Conservation (phyloP, 75 land plant genomes). For the Selaginella moellendorffii region DNA sequence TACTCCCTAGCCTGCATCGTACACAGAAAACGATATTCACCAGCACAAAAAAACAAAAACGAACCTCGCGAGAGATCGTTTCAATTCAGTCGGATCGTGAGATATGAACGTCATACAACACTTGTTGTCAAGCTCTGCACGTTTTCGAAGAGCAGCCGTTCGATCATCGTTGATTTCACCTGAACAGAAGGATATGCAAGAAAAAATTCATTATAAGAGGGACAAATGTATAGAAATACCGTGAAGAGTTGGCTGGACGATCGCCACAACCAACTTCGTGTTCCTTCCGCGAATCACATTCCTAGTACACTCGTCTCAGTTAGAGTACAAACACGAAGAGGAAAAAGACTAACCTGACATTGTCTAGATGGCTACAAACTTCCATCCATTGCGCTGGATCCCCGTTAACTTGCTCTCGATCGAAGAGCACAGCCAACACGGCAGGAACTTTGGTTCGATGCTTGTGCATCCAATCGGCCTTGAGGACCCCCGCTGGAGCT, state of each 20-base stretch:
- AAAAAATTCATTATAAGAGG: background rate
- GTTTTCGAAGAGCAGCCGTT: slow-evolving; percentile 61
- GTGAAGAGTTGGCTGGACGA: slow-evolving; percentile 40
- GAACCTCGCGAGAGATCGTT: slow-evolving; percentile 67
- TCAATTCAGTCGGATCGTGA: slow-evolving; percentile 41
- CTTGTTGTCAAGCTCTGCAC: slow-evolving; percentile 84
- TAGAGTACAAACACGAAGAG: background rate
- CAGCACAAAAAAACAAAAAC: background rate
- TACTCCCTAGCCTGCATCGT: slow-evolving; percentile 44
- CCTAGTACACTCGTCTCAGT: slow-evolving; percentile 22
- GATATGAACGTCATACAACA: slow-evolving; percentile 34
- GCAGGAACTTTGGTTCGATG: slow-evolving; percentile 84
- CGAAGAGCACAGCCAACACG: slow-evolving; percentile 59
- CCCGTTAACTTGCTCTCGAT: slow-evolving; percentile 44
- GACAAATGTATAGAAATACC: background rate
- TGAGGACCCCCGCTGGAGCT: slow-evolving; percentile 46
- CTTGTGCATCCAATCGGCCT: slow-evolving; percentile 80
- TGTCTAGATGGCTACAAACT: slow-evolving; percentile 77
- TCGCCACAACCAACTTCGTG: slow-evolving; percentile 55
- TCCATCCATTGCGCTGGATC: slow-evolving; percentile 95
- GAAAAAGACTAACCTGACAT: slow-evolving; percentile 44
- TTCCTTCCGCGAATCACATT: slow-evolving; percentile 56
- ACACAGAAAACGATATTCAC: background rate
- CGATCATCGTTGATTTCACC: slow-evolving; percentile 88
- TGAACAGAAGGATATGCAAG: slow-evolving; percentile 18